Base-by-base conservation (phyloP, 371 early-diverging fungal species). In the Apophysomyces sp. region DNA sequence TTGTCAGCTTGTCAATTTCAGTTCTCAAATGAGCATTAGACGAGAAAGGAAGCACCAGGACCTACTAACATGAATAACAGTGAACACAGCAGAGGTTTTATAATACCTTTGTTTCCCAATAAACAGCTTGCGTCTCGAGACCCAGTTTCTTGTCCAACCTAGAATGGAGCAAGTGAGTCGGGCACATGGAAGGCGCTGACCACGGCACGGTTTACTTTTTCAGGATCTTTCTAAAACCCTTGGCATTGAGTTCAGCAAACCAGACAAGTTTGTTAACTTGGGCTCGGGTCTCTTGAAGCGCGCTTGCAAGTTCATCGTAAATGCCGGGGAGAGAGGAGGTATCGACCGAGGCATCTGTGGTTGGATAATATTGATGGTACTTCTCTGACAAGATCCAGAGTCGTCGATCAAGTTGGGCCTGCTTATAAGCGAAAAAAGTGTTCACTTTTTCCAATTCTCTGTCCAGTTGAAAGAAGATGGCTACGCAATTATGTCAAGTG, bases 391-490 rank as follows among this genome's bases (percentile, higher is more conserved):
- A 65, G 28, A 88, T 84, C 74, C 87, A 79, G 1, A 90, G 65
- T 26, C 88, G 76, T 12, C 88, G 78, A 62, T 88, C 85, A 30
- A 86, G 67, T 34, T 86, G 81, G 11, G 81, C 72, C 37, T 80
- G 79, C 63, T 89, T 88, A 63, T 81, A 84, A 1, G 76, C 52
- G 61, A 79, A 89, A 59, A 89, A 89, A 7, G 77, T 74, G 49
- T 90, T 85, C 62, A 89, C 85, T 54, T 88, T 89, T 57, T 87
- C 86, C 6, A 89, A 67, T 57, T 90, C 91, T 67, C 84, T 74
- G 58, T 89, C 90, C 64, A 90, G 61, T 24, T 79, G 68, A 51
- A 83, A 87, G 28, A 86, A 74, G 60, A 89, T 86, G 28, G 78
- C 90, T 88, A 61, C 29, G 37, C n/a, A 28, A 11, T 40, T 36